Evolutionary conservation across 768 basidiomycete genomes (phyloP).

Genomic region (Boletus subparvulus): DNA sequence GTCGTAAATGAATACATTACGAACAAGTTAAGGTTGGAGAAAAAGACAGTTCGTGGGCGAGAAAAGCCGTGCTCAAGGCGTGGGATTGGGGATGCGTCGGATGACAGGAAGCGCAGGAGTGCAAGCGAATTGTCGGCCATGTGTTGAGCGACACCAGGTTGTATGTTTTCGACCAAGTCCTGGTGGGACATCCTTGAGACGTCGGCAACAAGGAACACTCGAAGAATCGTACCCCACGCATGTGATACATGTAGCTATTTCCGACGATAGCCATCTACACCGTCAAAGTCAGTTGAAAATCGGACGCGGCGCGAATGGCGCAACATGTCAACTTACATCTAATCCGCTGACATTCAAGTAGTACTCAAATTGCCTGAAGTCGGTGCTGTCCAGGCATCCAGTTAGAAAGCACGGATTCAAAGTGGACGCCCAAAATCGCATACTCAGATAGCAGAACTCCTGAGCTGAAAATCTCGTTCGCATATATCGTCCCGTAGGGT

Average conservation of each 20-base stretch:
- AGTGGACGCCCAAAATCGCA: conserved; percentile 11
- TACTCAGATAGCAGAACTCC: conserved; percentile 90
- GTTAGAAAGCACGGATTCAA: conserved; percentile 9
- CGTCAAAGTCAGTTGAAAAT: not conserved
- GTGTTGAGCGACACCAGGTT: conserved; percentile 82
- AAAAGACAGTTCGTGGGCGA: conserved; percentile 72
- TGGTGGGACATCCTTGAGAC: conserved; percentile 13
- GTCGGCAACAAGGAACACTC: not conserved
- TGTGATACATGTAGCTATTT: conserved; percentile 93
- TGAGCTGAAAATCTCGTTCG: conserved; percentile 90
- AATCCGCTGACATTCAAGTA: conserved; percentile 90
- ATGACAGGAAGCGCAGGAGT: conserved; percentile 72
- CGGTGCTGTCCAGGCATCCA: conserved; percentile 57
- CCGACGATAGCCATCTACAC: conserved; percentile 87
- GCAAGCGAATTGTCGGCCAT: conserved; percentile 89
- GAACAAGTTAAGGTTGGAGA: conserved; percentile 65
- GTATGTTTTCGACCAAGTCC: conserved; percentile 82
- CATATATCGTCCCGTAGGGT: conserved; percentile 86
- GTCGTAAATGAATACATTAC: conserved; percentile 73
- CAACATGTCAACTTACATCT: conserved; percentile 58
- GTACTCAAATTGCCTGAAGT: conserved; percentile 90
- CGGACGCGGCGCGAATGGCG: not conserved
- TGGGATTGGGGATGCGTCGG: conserved; percentile 66
- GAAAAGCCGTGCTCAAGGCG: conserved; percentile 50
- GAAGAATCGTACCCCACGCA: conserved; percentile 62